These are phyloP conservation scores for Metarhizium sp. DNA, from an alignment of 2,329 filamentous ascomycete species.

Conservation along the genomic window DNA sequence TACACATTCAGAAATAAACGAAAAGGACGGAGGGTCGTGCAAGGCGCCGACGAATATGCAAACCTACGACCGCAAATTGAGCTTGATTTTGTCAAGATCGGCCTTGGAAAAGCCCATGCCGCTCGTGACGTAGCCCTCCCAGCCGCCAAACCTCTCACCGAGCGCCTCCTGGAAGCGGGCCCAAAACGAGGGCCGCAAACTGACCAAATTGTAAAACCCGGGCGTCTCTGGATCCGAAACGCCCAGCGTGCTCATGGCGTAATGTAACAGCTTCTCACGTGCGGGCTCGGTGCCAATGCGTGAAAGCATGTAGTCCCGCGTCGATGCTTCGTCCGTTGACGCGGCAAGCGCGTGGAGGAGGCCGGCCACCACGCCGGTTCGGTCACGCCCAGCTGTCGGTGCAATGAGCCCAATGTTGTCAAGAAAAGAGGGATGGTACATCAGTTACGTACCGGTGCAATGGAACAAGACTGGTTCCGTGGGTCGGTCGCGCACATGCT, in stretches of 20 bases:
- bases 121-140: slow-evolving; percentile 36
- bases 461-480: slow-evolving; percentile 40
- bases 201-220: slow-evolving; percentile 39
- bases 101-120: slow-evolving; percentile 35
- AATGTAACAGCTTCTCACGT: slow-evolving; percentile 35
- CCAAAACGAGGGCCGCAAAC: slow-evolving; percentile 34
- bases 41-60: too few relatives aligned
- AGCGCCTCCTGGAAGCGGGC: slow-evolving; percentile 34
- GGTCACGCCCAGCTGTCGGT: slow-evolving; percentile 40
- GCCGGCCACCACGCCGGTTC: slow-evolving; percentile 42
- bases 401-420: background rate
- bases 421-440: background rate
- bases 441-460: slow-evolving; percentile 34
- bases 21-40: too few relatives aligned
- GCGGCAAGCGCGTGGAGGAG: slow-evolving; percentile 42
- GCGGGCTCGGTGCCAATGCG: slow-evolving; percentile 43
- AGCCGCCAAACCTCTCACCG: slow-evolving; percentile 35
- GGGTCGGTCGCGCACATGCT: slow-evolving; percentile 37
- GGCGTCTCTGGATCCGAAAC: slow-evolving; percentile 28
- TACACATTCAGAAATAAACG: too few relatives aligned
- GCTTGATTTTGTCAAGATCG: slow-evolving; percentile 37
- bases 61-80: slow-evolving; percentile 25
- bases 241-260: slow-evolving; percentile 28
- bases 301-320: slow-evolving; percentile 44
- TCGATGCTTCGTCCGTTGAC: slow-evolving; percentile 29